Conservation (phyloP, 2,329 filamentous ascomycete genomes). For the Aspergillus niger region DNA sequence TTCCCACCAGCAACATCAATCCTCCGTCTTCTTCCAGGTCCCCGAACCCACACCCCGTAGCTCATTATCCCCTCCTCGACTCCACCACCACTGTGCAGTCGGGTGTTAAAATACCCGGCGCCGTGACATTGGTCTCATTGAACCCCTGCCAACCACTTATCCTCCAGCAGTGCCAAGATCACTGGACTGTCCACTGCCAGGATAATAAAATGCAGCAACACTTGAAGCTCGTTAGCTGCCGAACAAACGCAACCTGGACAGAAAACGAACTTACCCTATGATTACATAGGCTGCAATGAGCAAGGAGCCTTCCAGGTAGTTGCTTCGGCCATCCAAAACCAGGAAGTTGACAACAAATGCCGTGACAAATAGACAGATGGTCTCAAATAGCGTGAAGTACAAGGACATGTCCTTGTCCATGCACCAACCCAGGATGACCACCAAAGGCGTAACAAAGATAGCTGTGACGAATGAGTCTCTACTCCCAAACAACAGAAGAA, state of each 20-base stretch:
- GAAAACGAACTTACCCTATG: slow-evolving; percentile 57
- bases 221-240: slow-evolving; percentile 17
- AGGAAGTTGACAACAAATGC: slow-evolving; percentile 85
- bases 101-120: neutral
- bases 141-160: neutral
- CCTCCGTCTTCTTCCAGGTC: too few relatives aligned
- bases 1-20: too few relatives aligned
- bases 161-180: slow-evolving; percentile 24
- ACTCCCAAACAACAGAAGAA: neutral
- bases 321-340: slow-evolving; percentile 78
- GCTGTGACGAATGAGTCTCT: slow-evolving; percentile 42
- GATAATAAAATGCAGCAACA: slow-evolving; percentile 50
- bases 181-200: slow-evolving; percentile 31
- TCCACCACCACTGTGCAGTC: neutral
- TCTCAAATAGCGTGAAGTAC: slow-evolving; percentile 64
- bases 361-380: slow-evolving; percentile 75
- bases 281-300: slow-evolving; percentile 78
- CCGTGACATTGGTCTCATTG: neutral
- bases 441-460: slow-evolving; percentile 73
- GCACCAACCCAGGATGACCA: slow-evolving; percentile 77
- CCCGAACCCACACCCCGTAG: too few relatives aligned
- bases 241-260: neutral
- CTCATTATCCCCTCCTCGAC: neutral
- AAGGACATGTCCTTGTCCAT: slow-evolving; percentile 70
- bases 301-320: slow-evolving; percentile 77